Conservation (phyloP, 768 basidiomycete species). For the Cantharellus cinnabarinus region DNA sequence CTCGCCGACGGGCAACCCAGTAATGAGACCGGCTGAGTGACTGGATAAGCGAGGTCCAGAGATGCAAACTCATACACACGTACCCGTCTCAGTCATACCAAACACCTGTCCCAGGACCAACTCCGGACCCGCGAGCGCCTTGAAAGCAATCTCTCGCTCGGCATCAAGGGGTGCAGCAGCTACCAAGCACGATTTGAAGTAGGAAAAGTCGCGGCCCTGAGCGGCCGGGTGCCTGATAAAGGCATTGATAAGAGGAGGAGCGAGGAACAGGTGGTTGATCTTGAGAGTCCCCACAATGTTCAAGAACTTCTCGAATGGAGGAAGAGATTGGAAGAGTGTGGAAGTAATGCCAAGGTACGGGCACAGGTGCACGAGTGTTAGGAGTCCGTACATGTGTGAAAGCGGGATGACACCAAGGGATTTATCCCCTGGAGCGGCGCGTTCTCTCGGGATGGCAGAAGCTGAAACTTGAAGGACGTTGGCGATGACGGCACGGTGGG, state of each 20-base stretch:
- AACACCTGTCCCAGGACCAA: not conserved
- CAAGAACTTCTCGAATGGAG: constrained; percentile 1
- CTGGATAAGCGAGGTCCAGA: not conserved
- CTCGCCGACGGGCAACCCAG: constrained; percentile 1
- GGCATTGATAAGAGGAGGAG: not conserved
- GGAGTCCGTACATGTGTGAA: constrained; percentile 6
- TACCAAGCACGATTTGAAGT: constrained; percentile 29
- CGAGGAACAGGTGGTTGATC: not conserved
- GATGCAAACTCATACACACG: not conserved
- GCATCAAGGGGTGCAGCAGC: constrained; percentile 38
- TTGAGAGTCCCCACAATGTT: not conserved
- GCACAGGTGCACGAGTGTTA: constrained; percentile 39
- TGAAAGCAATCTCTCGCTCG: not conserved
- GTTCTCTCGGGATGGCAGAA: constrained; percentile 30
- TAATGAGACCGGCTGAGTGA: not conserved
- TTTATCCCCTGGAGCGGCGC: constrained; percentile 14
- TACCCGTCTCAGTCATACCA: not conserved
- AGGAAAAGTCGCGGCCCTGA: constrained; percentile 29
- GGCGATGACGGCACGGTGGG: constrained; percentile 36
- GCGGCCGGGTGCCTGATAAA: constrained; percentile 27
- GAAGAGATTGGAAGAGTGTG: not conserved
- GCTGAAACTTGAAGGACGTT: constrained; percentile 41
- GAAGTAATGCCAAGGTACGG: constrained; percentile 24
- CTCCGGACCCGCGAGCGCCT: constrained; percentile 1
- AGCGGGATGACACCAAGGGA: constrained; percentile 13